phyloP scores from a whole-genome alignment of 2,329 filamentous ascomycete species.

The Penicillium sp. region DNA sequence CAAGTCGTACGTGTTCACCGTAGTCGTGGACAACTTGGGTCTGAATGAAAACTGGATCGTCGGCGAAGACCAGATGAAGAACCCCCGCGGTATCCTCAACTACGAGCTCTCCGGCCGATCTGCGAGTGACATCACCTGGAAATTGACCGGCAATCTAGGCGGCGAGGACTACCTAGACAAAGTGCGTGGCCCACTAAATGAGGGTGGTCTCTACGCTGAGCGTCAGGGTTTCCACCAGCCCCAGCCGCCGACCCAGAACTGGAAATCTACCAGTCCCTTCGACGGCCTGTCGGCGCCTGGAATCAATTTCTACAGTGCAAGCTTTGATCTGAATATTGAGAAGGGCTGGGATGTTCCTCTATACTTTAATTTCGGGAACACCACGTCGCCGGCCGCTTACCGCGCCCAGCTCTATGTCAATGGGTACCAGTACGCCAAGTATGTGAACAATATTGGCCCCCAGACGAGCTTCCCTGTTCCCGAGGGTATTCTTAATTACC shows the following conservation, averaged over 20 bases:
- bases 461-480: slow-evolving; percentile 71
- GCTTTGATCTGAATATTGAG: slow-evolving; percentile 53
- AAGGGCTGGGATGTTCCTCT: slow-evolving; percentile 57
- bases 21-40: slow-evolving; percentile 72
- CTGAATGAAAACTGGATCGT: slow-evolving; percentile 65
- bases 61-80: slow-evolving; percentile 59
- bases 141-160: slow-evolving; percentile 59
- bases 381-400: slow-evolving; percentile 55
- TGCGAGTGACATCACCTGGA: slow-evolving; percentile 49
- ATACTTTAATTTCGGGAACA: slow-evolving; percentile 51
- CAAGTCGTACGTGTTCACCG: slow-evolving; percentile 61
- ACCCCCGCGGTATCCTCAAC: slow-evolving; percentile 56
- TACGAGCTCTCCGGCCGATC: slow-evolving; percentile 43
- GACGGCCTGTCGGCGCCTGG: slow-evolving; percentile 49
- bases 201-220: slow-evolving; percentile 58
- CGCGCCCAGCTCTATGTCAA: slow-evolving; percentile 70
- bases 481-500: slow-evolving; percentile 70
- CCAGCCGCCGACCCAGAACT: slow-evolving; percentile 40
- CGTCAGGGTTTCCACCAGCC: slow-evolving; percentile 58
- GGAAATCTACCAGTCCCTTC: slow-evolving; percentile 38
- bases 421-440: slow-evolving; percentile 72
- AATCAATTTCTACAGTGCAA: slow-evolving; percentile 54
- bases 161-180: slow-evolving; percentile 56
- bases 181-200: slow-evolving; percentile 57
- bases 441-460: slow-evolving; percentile 70